Evolutionary conservation across 495 filamentous ascomycete genomes (phyloP).

Genomic region (Hypoxylon lienhwacheense): DNA sequence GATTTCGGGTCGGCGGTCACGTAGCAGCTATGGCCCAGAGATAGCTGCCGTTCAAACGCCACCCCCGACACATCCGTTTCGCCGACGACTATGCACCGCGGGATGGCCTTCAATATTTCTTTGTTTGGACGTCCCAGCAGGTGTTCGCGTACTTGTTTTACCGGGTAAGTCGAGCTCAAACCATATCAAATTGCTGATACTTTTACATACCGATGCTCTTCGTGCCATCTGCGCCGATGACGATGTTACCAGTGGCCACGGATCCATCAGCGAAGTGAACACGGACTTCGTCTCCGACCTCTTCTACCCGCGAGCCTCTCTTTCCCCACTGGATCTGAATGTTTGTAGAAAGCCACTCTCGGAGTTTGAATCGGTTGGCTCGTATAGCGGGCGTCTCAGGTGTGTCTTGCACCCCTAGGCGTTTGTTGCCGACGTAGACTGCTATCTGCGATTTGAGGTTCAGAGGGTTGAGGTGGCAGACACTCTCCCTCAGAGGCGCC

Average conservation of each 20-base stretch:
- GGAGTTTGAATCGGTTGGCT: constrained; percentile 45
- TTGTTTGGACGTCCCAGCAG: constrained; percentile 34
- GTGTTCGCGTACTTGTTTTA: constrained; percentile 35
- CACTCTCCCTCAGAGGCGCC: constrained; percentile 34
- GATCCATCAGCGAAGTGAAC: constrained; percentile 72
- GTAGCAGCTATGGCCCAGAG: constrained; percentile 35
- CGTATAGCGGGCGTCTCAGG: constrained; percentile 47
- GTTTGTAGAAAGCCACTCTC: constrained; percentile 37
- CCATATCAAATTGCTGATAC: too few relatives aligned
- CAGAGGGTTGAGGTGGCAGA: constrained; percentile 51
- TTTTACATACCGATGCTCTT: constrained; percentile 37
- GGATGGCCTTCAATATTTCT: constrained; percentile 25
- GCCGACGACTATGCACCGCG: constrained; percentile 25
- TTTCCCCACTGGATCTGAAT: constrained; percentile 45
- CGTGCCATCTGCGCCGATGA: constrained; percentile 56
- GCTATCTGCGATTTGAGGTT: constrained; percentile 52
- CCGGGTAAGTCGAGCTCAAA: background rate
- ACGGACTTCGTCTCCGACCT: constrained; percentile 53
- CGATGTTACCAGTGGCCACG: constrained; percentile 49
- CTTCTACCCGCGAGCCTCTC: constrained; percentile 29
- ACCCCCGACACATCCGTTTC: constrained; percentile 29
- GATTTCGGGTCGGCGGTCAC: background rate
- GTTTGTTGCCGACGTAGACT: constrained; percentile 19
- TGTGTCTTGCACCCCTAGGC: constrained; percentile 27
- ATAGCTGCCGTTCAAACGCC: constrained; percentile 36